Conservation (phyloP, 345 rosid genomes). For the Citrus trifoliata region DNA sequence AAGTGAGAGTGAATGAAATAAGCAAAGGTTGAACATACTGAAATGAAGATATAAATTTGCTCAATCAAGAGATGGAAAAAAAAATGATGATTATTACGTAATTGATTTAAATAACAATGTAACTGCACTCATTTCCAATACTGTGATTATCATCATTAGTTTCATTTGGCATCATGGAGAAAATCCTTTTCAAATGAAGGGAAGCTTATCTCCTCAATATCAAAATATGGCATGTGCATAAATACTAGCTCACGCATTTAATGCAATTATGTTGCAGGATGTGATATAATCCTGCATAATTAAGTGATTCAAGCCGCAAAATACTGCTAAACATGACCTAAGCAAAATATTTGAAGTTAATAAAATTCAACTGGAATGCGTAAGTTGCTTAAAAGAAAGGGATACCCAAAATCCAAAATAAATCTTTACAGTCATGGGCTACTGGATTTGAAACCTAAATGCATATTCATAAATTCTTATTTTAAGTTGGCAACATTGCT, state of each 20-base stretch:
- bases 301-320: background rate
- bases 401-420: background rate
- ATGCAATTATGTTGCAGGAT: background rate
- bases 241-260: background rate
- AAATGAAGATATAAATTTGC: background rate
- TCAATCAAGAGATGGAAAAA: background rate
- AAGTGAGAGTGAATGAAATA: background rate
- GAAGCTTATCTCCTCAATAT: background rate
- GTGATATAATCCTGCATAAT: conserved; percentile 53
- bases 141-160: background rate
- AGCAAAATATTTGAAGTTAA: background rate
- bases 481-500: background rate
- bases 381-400: background rate
- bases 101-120: background rate
- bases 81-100: background rate
- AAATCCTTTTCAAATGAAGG: background rate
- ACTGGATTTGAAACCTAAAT: background rate
- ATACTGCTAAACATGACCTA: background rate
- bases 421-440: background rate
- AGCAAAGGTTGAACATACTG: background rate
- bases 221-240: background rate
- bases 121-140: background rate
- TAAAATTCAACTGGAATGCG: background rate
- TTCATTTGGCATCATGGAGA: background rate
- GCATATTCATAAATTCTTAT: too few species aligned